phyloP scores from a whole-genome alignment of 305 asterid genomes.

The Fraxinus latifolia region DNA sequence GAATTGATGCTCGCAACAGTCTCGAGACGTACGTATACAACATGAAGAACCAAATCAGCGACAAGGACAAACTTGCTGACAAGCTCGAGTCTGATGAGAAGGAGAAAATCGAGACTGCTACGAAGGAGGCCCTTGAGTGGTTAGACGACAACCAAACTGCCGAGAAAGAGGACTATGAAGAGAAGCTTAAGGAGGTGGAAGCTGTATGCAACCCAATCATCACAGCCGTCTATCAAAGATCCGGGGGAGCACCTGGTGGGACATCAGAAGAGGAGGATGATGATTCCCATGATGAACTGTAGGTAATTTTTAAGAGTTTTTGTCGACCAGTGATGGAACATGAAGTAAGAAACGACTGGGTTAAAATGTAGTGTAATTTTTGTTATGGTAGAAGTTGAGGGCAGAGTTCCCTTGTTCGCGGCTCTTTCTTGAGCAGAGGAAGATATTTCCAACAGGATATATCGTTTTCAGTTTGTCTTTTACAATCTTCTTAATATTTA shows the following conservation, averaged over 20 bases:
- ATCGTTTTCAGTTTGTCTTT: background rate
- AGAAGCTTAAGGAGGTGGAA: slow-evolving; percentile 13
- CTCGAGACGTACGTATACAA: background rate
- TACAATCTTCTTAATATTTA: background rate
- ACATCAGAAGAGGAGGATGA: slow-evolving; percentile 6
- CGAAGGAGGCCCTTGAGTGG: slow-evolving; percentile 55
- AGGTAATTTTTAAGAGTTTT: background rate
- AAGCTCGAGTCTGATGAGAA: slow-evolving; percentile 42
- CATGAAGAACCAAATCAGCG: slow-evolving; percentile 7
- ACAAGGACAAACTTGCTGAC: slow-evolving; percentile 8
- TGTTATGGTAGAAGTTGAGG: slow-evolving; percentile 1
- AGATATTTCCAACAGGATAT: background rate
- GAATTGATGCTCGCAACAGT: slow-evolving; percentile 9
- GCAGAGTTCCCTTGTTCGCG: background rate
- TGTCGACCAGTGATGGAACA: background rate
- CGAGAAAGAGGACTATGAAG: slow-evolving; percentile 28
- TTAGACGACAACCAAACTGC: slow-evolving; percentile 49
- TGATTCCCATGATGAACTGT: slow-evolving; percentile 4
- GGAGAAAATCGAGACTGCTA: slow-evolving; percentile 52
- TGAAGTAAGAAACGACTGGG: background rate
- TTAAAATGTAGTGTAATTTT: background rate
- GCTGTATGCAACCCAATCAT: slow-evolving; percentile 55
- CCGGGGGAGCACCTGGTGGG: slow-evolving; percentile 45
- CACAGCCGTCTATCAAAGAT: slow-evolving; percentile 53
- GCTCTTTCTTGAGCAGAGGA: background rate